Percentiles rank a stretch among this genome's conserved stretches.
phyloP scores from a whole-genome alignment of 805 yeast species.

The Kodamaea neixiangensis region DNA sequence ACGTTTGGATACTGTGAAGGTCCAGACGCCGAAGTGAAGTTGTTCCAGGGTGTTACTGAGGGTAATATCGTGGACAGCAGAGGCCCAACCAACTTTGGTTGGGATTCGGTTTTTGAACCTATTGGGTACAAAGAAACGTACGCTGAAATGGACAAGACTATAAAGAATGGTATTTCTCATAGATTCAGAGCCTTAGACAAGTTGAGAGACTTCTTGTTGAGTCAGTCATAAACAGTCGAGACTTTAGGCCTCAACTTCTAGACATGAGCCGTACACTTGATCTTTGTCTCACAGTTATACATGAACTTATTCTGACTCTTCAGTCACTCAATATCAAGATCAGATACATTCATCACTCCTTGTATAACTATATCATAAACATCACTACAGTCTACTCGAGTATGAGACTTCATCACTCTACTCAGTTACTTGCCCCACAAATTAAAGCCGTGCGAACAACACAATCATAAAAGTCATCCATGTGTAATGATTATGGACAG shows the following conservation, averaged over 20 bases:
- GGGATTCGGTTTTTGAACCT: slow-evolving; percentile 93
- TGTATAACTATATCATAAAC: not conserved
- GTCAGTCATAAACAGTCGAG: slow-evolving; percentile 12
- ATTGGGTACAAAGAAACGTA: slow-evolving; percentile 66
- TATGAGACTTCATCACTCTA: not conserved
- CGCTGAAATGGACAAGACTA: slow-evolving; percentile 81
- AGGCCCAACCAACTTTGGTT: slow-evolving; percentile 86
- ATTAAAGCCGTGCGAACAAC: not conserved
- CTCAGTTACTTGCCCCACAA: not conserved
- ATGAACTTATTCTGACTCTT: no score
- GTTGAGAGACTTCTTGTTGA: slow-evolving; percentile 55
- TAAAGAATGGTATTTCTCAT: slow-evolving; percentile 84
- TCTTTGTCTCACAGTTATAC: no score
- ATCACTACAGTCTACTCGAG: not conserved
- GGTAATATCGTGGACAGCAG: slow-evolving; percentile 78
- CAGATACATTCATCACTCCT: not conserved
- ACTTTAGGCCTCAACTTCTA: no score
- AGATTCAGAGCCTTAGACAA: slow-evolving; percentile 80
- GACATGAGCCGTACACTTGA: no score
- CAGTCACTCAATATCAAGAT: no score
- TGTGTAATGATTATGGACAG: not conserved
- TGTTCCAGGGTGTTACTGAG: slow-evolving; percentile 82
- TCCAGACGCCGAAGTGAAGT: slow-evolving; percentile 66
- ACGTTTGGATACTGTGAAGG: slow-evolving; percentile 91
- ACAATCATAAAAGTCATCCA: not conserved